These are phyloP conservation scores for Cardamine occulta DNA, from an alignment of 345 rosid species.

Conservation along the genomic window DNA sequence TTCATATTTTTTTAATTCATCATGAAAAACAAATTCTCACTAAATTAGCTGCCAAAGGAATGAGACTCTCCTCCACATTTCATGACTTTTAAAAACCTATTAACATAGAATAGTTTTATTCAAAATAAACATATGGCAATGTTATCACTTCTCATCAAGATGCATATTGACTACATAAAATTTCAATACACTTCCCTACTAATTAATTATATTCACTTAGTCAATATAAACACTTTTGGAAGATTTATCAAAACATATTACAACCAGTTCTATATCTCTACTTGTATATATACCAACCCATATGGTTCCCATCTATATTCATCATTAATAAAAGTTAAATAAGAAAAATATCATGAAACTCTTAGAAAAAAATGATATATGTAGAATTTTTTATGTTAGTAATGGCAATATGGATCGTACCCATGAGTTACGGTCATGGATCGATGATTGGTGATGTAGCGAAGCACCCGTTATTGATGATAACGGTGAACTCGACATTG, in stretches of 20 bases:
- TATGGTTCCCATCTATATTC: not conserved
- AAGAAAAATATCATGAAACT: not conserved
- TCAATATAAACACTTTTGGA: no score
- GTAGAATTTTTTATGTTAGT: not conserved
- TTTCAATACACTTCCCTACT: no score
- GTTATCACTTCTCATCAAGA: not conserved
- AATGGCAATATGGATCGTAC: not conserved
- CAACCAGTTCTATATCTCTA: not conserved
- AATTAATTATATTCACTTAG: no score
- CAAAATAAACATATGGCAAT: not conserved
- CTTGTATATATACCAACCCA: not conserved
- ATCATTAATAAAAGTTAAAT: not conserved
- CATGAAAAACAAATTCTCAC: no score
- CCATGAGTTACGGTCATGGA: conserved; percentile 4
- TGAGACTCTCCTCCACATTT: not conserved
- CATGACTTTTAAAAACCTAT: not conserved
- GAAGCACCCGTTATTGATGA: not conserved
- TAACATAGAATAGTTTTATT: not conserved
- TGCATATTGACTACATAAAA: not conserved
- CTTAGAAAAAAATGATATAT: conserved; percentile 6
- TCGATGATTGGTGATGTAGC: not conserved
- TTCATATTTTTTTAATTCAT: no score
- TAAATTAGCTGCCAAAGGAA: no score
- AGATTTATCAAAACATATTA: not conserved
- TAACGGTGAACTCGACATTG: not conserved